Base-by-base conservation (phyloP, 2,329 filamentous ascomycete genomes). In the Annulohypoxylon truncatum region DNA sequence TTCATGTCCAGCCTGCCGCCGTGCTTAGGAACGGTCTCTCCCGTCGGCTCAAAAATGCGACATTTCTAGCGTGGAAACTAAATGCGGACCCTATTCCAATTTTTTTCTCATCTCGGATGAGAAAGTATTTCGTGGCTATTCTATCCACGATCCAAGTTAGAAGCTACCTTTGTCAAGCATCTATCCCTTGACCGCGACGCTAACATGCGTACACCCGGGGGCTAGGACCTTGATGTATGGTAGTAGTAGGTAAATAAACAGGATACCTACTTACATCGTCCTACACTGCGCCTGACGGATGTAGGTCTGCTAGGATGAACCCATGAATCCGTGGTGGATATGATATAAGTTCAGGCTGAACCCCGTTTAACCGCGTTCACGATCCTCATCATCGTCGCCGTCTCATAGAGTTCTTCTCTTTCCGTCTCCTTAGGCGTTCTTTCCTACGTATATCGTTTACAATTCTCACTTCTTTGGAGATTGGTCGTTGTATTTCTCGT, bases 301-400 rank as follows among this genome's bases (percentile, higher is more conserved):
- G 38, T 51, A 59, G 24, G 33, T 47, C 28, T 56, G 4, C 44
- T 10, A 28, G 53, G 35, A 48, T 61, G 28, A 47, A 42, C 22
- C 26, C 35, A 13, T n/a, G 12, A 33, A 13, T 20, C 24, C 20
- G 31, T 29, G 44, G 7, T 38, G 13, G 13, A 9, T 51, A 42
- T 53, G 48, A 70, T 71, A 73, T 72, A 72, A 72, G 71, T 57
- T 54, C 46, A 22, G 48, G 28, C 33, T 40, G 35, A 24, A 20
- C 62, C 67, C 63, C 64, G 22, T 52, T 26, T 63, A 63, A 38
- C 26, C 44, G 38, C 46, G 54, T 65, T 47, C 38, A 64, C 40
- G 48, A 61, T 53, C 7, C 2, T 50, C 50, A 35, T 22, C 53
- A 55, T 53, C 38, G 13, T 38, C 57, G 63, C 61, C 60, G 22